Evolutionary conservation across 768 basidiomycete species (phyloP).

Genomic region (Termitomyces sp.): DNA sequence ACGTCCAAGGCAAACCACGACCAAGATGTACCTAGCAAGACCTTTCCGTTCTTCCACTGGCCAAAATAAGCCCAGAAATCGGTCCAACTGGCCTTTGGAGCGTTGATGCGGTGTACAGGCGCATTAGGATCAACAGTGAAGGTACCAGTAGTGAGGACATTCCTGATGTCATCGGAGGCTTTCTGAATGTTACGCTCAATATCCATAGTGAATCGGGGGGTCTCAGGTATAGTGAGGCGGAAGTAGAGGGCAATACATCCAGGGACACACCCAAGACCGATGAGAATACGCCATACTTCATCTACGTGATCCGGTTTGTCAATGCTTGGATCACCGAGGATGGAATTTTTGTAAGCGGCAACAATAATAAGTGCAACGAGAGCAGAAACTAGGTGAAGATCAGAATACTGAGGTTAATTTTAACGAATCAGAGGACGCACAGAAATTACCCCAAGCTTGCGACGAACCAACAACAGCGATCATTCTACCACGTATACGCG

Average conservation of each 20-base stretch:
- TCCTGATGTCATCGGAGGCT: constrained; percentile 67
- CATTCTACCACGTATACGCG: constrained; percentile 71
- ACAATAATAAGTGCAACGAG: constrained; percentile 61
- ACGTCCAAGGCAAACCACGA: constrained; percentile 89
- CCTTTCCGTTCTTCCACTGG: constrained; percentile 72
- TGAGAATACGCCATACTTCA: constrained; percentile 79
- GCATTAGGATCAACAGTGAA: constrained; percentile 49
- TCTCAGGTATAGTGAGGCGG: constrained; percentile 90
- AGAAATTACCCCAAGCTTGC: constrained; percentile 85
- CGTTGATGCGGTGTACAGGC: constrained; percentile 50
- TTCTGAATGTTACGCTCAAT: constrained; percentile 78
- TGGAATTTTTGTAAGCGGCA: constrained; percentile 59
- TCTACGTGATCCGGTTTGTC: constrained; percentile 51
- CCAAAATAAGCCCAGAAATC: constrained; percentile 70
- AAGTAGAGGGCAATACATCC: constrained; percentile 83
- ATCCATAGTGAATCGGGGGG: constrained; percentile 90
- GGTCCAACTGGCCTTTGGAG: constrained; percentile 58
- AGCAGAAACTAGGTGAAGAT: constrained; percentile 48
- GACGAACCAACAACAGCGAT: constrained; percentile 84
- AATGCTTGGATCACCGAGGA: constrained; percentile 35
- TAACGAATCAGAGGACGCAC: constrained; percentile 29
- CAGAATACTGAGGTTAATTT: background rate
- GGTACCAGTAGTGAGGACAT: constrained; percentile 50
- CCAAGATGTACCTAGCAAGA: constrained; percentile 74
- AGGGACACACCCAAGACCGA: constrained; percentile 83